Conservation (phyloP, 2,329 filamentous ascomycete genomes). For the Trichoderma sp. region DNA sequence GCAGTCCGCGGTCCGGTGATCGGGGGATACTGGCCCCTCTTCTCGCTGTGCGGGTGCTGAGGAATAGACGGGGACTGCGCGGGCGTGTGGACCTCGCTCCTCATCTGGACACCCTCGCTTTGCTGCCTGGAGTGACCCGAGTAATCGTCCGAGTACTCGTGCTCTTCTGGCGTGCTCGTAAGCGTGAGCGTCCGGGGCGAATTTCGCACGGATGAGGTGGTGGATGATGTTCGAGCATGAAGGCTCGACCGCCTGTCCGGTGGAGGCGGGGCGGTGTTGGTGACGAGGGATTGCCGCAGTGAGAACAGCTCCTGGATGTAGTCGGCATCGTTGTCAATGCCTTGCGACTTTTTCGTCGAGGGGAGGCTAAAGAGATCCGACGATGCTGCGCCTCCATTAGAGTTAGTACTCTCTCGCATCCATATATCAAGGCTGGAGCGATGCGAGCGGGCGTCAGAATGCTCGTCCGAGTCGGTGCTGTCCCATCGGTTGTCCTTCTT, state of each 20-base stretch:
- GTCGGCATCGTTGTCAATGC: conserved; percentile 40
- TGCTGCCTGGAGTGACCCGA: conserved; percentile 31
- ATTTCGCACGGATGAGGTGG: conserved; percentile 31
- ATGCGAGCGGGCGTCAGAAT: conserved; percentile 46
- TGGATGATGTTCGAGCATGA: conserved; percentile 49
- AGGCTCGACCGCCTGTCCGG: conserved; percentile 59
- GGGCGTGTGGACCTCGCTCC: conserved; percentile 35
- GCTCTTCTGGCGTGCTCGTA: conserved; percentile 33
- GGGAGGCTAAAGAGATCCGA: conserved; percentile 60
- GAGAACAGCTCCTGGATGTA: conserved; percentile 52
- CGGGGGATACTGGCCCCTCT: conserved; percentile 53
- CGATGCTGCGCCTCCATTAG: conserved; percentile 38
- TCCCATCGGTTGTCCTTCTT: conserved; percentile 49
- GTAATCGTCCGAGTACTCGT: conserved; percentile 31
- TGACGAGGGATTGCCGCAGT: conserved; percentile 45
- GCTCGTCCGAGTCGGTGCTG: conserved; percentile 47
- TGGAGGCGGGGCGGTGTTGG: conserved; percentile 46
- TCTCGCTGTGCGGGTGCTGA: conserved; percentile 35
- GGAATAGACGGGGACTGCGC: conserved; percentile 32
- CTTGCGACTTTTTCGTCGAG: conserved; percentile 40
- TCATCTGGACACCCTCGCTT: conserved; percentile 40
- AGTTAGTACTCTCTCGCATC: conserved; percentile 56
- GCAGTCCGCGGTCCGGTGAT: conserved; percentile 49
- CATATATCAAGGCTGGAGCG: conserved; percentile 60
- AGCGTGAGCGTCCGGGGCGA: conserved; percentile 10